These are phyloP conservation scores for Cichorium intybus DNA, from an alignment of 140 eudicot species.

Conservation along the genomic window DNA sequence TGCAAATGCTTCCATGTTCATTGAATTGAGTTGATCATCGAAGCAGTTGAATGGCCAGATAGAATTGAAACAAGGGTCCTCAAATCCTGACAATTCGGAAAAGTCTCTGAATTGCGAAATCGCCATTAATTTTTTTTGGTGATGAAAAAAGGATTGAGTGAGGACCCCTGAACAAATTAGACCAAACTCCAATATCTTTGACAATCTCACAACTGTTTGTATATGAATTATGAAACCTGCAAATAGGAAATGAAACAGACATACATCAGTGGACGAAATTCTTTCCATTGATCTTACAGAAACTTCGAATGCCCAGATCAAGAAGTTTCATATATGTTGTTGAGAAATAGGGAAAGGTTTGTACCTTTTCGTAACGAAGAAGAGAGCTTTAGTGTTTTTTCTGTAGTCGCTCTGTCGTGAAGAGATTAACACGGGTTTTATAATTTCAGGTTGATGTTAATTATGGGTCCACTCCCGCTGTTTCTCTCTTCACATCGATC, in stretches of 20 bases:
- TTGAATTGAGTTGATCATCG: conserved; percentile 40
- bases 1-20: conserved; percentile 29
- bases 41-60: conserved; percentile 49
- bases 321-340: neutral
- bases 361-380: conserved; percentile 11
- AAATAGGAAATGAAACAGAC: neutral
- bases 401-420: neutral
- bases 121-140: conserved; percentile 38
- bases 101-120: conserved; percentile 45
- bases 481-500: conserved; percentile 25
- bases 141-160: neutral
- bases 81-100: conserved; percentile 59
- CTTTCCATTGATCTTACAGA: neutral
- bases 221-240: neutral
- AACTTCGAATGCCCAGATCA: conserved; percentile 2
- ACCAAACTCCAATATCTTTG: neutral
- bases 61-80: conserved; percentile 40
- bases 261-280: neutral
- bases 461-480: neutral
- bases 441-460: conserved; percentile 12
- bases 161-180: conserved; percentile 21
- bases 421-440: conserved; percentile 6
- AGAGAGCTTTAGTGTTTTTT: neutral
- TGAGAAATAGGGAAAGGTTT: conserved; percentile 1
- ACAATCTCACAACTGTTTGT: neutral